Percentiles rank a stretch among this genome's conserved stretches.
phyloP scores from a whole-genome alignment of 306 rosid species.

The Casuarina glauca region DNA sequence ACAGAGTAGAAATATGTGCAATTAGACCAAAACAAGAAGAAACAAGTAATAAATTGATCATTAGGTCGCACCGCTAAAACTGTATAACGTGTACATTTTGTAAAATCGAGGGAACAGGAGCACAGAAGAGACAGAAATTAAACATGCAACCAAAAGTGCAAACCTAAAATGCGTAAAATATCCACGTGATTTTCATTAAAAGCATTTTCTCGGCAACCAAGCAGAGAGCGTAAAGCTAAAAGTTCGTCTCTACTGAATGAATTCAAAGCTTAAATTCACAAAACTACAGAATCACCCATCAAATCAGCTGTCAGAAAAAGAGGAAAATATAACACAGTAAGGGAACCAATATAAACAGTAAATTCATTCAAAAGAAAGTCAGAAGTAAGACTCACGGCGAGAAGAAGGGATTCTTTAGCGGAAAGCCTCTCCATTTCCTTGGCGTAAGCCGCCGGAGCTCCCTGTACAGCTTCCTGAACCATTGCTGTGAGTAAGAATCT shows the following conservation, averaged over 20 bases:
- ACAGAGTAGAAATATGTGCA: background rate
- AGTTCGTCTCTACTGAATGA: constrained; percentile 2
- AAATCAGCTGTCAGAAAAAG: background rate
- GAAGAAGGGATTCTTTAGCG: constrained; percentile 96
- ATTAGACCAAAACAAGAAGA: background rate
- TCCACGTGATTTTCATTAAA: background rate
- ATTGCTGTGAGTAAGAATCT: constrained; percentile 51
- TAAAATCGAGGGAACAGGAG: background rate
- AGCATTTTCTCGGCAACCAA: background rate
- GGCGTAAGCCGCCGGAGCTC: constrained; percentile 87
- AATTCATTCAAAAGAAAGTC: background rate
- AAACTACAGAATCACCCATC: background rate
- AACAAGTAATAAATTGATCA: background rate
- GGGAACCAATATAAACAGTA: background rate
- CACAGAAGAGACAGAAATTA: background rate
- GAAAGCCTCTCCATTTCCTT: constrained; percentile 99
- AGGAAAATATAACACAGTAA: background rate
- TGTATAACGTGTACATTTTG: background rate
- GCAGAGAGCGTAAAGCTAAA: constrained; percentile 1
- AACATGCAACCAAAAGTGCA: background rate
- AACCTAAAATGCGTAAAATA: background rate
- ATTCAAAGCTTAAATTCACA: background rate
- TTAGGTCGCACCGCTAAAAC: background rate
- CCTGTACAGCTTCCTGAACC: constrained; percentile 83
- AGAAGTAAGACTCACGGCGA: constrained; percentile 66